phyloP scores from a whole-genome alignment of 2,329 filamentous ascomycete genomes.

The Alternaria tenuissima region DNA sequence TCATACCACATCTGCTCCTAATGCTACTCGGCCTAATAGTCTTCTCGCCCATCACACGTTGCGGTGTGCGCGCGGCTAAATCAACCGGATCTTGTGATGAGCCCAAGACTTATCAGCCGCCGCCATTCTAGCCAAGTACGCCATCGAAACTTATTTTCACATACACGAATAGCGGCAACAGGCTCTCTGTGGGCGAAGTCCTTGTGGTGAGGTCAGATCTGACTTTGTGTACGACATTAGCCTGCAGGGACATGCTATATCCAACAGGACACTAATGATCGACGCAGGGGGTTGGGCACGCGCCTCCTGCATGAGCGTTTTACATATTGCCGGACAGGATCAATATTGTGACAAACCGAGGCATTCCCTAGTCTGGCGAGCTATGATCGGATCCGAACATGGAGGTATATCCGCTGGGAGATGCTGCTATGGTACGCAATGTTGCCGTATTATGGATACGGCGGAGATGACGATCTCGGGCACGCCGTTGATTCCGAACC shows the following conservation, averaged over 20 bases:
- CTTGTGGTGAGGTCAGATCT: slow-evolving; percentile 8
- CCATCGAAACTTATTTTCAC: background rate
- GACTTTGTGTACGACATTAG: slow-evolving; percentile 10
- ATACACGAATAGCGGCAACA: background rate
- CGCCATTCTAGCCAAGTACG: background rate
- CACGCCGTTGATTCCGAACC: background rate
- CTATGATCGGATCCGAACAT: background rate
- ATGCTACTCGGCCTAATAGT: background rate
- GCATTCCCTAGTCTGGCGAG: background rate
- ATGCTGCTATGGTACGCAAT: background rate
- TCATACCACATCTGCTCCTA: background rate
- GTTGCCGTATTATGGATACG: background rate
- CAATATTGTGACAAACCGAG: slow-evolving; percentile 1
- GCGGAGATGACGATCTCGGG: background rate
- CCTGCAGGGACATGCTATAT: background rate
- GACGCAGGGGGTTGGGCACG: background rate
- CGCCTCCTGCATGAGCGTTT: background rate
- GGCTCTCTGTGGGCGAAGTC: background rate
- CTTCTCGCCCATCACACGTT: background rate
- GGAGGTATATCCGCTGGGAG: background rate
- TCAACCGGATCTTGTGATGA: background rate
- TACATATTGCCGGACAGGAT: slow-evolving; percentile 2
- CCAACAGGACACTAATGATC: slow-evolving; percentile 7
- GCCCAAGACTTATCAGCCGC: background rate
- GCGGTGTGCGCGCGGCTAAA: slow-evolving; percentile 1